Evolutionary conservation across 2,329 filamentous ascomycete genomes (phyloP).

Genomic region (Venturiaceae sp.): DNA sequence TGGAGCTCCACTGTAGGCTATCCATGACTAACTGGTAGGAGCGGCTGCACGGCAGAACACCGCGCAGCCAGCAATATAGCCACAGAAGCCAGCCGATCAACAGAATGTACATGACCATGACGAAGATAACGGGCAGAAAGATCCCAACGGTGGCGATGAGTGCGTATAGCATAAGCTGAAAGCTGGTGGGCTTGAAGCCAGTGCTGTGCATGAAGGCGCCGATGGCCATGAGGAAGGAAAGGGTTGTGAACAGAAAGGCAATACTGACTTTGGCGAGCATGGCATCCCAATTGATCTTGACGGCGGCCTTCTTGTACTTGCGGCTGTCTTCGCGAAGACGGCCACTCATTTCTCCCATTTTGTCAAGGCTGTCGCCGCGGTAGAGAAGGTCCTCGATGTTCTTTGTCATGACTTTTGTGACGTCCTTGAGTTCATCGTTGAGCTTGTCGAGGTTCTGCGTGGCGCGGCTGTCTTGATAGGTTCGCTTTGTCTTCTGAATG

Average conservation of each 20-base stretch:
- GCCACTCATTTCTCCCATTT: conserved; percentile 92
- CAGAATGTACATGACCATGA: no score
- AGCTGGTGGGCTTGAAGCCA: no score
- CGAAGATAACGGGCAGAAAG: no score
- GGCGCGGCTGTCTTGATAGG: conserved; percentile 87
- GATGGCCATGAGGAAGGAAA: no score
- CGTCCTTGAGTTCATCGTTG: conserved; percentile 94
- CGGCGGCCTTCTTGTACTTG: conserved; percentile 87
- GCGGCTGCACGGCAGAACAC: background rate
- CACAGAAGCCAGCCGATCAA: background rate
- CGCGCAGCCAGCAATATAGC: background rate
- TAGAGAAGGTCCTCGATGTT: conserved; percentile 98
- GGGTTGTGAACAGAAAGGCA: background rate
- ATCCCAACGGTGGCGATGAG: no score
- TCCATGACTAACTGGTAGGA: background rate
- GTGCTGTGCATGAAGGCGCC: no score
- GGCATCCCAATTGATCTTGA: conserved; percentile 96
- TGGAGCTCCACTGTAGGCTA: background rate
- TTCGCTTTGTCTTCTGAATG: conserved; percentile 84
- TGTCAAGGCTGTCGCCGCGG: conserved; percentile 83
- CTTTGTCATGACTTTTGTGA: conserved; percentile 99
- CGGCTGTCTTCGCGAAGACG: conserved; percentile 83
- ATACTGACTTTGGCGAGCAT: conserved; percentile 68
- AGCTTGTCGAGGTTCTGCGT: conserved; percentile 88
- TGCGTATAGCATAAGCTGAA: no score